These are phyloP conservation scores for Arthroderma sp. DNA, from an alignment of 2,329 filamentous ascomycete species.

Conservation along the genomic window DNA sequence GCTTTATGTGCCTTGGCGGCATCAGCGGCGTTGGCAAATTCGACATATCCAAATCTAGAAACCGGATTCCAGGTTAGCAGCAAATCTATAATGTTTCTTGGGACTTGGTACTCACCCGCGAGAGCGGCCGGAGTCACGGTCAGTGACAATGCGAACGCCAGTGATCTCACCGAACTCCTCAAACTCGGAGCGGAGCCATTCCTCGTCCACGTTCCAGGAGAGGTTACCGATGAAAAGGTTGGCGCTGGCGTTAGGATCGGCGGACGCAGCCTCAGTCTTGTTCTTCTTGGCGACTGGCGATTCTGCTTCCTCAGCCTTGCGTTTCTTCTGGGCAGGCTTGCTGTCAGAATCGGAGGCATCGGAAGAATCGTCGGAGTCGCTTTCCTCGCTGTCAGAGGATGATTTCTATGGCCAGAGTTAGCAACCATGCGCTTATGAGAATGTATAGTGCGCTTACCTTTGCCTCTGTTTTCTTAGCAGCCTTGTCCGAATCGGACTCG, in stretches of 20 bases:
- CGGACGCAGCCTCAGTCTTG: constrained; percentile 40
- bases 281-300: constrained; percentile 42
- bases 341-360: constrained; percentile 8
- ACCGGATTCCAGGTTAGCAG: background rate
- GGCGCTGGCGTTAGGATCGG: constrained; percentile 26
- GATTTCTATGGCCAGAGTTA: constrained; percentile 3
- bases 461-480: no score
- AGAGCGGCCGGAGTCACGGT: constrained; percentile 67
- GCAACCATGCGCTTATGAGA: no score
- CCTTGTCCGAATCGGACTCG: background rate
- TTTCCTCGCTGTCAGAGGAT: background rate
- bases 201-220: constrained; percentile 81
- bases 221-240: constrained; percentile 86
- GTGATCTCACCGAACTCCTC: constrained; percentile 60
- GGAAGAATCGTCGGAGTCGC: constrained; percentile 8
- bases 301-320: constrained; percentile 36
- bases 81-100: background rate
- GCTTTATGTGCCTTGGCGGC: constrained; percentile 59
- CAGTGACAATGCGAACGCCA: constrained; percentile 67
- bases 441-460: no score
- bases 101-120: constrained; percentile 48
- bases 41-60: constrained; percentile 70
- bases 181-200: constrained; percentile 68
- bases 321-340: constrained; percentile 27
- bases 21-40: constrained; percentile 57